Percentiles rank a stretch among this genome's conserved stretches.
Conservation (phyloP, 139 green algal species). For the Tetradesmus obliquus region DNA sequence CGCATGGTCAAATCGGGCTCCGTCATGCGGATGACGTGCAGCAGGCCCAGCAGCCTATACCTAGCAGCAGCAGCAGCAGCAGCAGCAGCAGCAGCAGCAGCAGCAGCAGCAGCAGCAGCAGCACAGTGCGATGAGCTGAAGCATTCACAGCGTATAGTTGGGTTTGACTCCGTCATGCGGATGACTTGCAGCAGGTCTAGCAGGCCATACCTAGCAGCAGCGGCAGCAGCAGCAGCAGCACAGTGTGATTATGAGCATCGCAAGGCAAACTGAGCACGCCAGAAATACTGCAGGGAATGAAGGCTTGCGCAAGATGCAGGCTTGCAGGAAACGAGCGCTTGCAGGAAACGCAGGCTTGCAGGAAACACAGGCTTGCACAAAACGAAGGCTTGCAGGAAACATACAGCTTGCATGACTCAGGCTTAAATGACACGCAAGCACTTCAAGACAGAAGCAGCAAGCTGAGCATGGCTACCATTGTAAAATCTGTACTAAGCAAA, state of each 20-base stretch:
- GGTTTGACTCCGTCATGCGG: constrained; percentile 90
- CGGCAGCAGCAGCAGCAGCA: constrained; percentile 73
- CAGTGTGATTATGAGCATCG: not conserved
- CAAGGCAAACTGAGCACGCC: too few relatives aligned
- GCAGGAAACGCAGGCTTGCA: not conserved
- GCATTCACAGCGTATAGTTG: constrained; percentile 80
- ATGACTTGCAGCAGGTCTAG: constrained; percentile 96
- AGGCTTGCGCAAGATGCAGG: too few relatives aligned
- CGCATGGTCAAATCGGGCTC: constrained; percentile 93
- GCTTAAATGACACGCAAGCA: not conserved
- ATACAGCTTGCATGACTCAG: not conserved
- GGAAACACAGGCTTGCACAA: not conserved
- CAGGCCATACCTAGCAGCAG: constrained; percentile 87
- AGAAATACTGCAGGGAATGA: too few relatives aligned
- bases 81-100: constrained; percentile 71
- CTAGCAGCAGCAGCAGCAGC: constrained; percentile 65
- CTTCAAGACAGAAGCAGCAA: not conserved
- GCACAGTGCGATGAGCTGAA: not conserved
- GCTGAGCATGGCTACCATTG: too few relatives aligned
- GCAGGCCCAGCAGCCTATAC: constrained; percentile 93
- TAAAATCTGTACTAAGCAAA: too few relatives aligned
- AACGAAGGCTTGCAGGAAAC: too few relatives aligned
- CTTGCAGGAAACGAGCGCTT: too few relatives aligned
- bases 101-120: constrained; percentile 71
- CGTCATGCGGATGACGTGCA: constrained; percentile 95